Base-by-base conservation (phyloP, 495 filamentous ascomycete species). In the Sporormia fimetaria region DNA sequence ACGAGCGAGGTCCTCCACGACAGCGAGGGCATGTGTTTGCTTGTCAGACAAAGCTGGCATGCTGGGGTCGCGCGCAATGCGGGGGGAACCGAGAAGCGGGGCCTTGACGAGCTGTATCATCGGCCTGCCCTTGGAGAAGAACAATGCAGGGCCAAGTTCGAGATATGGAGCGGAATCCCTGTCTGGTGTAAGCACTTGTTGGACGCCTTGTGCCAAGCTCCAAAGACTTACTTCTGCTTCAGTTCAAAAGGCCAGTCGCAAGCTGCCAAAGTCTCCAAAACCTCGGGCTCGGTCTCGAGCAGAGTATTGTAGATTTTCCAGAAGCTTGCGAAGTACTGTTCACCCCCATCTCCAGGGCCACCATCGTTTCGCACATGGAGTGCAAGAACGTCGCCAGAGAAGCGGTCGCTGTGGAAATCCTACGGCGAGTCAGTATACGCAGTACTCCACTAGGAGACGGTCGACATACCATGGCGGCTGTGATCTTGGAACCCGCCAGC, bases 221-320 rank as follows among this genome's bases (percentile, higher is more conserved):
- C 34, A 23, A 6, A 6, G 20, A 41, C 51, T 42, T 22, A 54
- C 51, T 35, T 29, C 23, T 45, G 24, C 41, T 54, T 54, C 25
- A 54, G 24, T 33, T 54, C 51, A 26, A 54, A 54, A 4, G 51
- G 51, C 51, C 51, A 54, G 15, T 49, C 32, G 14, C 39, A 12
- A n/a, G 28, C 42, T 9, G 45, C 40, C 29, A 49, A 25, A 9
- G 45, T 54, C 27, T 54, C 51, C 10, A 54, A 29, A n/a, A 49
- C 51, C 9, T 21, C 40, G 7, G 42, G 44, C 4, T 51, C 44
- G 10, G 21, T 40, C 21, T 46, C 32, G 5, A 52, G 33, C 2
- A 56, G 44, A 20, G 52, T 37, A 31, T 56, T 56, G 38, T 56
- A 56, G 25, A 56, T 49, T 20, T 35, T 37, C 28, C 41, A 49